Evolutionary conservation across 2,329 filamentous ascomycete genomes (phyloP).

Genomic region (Talaromyces sp.): DNA sequence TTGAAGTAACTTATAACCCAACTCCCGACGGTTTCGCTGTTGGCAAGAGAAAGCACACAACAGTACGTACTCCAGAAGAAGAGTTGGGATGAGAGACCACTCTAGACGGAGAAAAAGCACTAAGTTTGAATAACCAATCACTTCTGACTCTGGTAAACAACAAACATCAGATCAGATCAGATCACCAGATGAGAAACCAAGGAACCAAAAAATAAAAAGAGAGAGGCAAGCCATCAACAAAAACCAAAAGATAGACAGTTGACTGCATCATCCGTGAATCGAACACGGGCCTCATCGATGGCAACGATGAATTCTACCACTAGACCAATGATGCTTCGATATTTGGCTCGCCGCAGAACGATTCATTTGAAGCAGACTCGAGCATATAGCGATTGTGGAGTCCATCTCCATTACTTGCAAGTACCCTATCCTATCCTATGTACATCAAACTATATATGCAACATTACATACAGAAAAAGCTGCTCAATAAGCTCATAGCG

Average conservation of each 20-base stretch:
- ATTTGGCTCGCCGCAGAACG: neutral
- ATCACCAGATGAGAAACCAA: neutral
- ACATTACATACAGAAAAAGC: slow-evolving; percentile 4
- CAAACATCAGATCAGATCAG: neutral
- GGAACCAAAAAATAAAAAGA: neutral
- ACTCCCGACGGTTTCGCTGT: no score
- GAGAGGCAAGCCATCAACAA: neutral
- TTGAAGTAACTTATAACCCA: no score
- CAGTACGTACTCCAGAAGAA: neutral
- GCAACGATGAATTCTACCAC: slow-evolving; percentile 31
- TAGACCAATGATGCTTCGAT: slow-evolving; percentile 25
- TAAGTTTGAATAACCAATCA: neutral
- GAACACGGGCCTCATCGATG: slow-evolving; percentile 28
- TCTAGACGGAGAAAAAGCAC: neutral
- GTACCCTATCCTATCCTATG: neutral
- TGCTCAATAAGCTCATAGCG: slow-evolving; percentile 1
- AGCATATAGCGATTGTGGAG: neutral
- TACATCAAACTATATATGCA: slow-evolving; percentile 7
- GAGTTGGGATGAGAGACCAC: neutral
- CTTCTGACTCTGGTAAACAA: neutral
- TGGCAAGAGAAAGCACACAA: no score
- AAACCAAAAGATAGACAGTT: neutral
- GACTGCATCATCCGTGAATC: slow-evolving; percentile 25
- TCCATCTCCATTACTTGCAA: neutral
- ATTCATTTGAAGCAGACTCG: neutral